Evolutionary conservation across 2,329 filamentous ascomycete species (phyloP).

Genomic region (Cladosporium velox): DNA sequence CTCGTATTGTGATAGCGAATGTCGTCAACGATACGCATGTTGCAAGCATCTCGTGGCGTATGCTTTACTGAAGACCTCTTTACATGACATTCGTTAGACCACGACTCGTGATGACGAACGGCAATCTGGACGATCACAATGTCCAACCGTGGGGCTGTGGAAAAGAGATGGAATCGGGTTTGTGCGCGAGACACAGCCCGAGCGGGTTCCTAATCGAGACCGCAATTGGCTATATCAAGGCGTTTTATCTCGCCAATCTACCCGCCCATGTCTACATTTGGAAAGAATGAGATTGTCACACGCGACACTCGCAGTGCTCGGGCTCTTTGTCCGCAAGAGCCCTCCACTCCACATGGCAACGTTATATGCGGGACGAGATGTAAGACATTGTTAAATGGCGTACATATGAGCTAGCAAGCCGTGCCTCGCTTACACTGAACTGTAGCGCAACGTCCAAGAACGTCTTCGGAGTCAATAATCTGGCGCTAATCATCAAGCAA

Average conservation of each 20-base stretch:
- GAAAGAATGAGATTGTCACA: not conserved
- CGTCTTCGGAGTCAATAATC: no score
- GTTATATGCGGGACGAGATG: not conserved
- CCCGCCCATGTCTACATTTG: not conserved
- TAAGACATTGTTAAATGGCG: not conserved
- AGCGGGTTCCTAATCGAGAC: not conserved
- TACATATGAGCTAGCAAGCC: not conserved
- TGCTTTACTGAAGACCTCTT: not conserved
- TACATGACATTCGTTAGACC: not conserved
- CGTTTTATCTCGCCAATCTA: constrained; percentile 13
- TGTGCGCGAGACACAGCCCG: not conserved
- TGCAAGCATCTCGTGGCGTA: not conserved
- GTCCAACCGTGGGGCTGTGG: not conserved
- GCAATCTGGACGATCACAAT: constrained; percentile 5
- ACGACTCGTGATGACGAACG: not conserved
- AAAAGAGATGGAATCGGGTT: not conserved
- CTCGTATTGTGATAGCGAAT: not conserved
- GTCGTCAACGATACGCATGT: not conserved
- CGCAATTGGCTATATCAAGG: not conserved
- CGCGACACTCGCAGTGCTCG: not conserved
- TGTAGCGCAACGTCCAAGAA: not conserved
- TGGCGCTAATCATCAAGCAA: not conserved
- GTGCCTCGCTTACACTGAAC: not conserved
- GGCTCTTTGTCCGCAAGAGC: not conserved
- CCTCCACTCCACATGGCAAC: not conserved